phyloP scores from a whole-genome alignment of 495 filamentous ascomycete genomes.

The Xylaria flabelliformis region DNA sequence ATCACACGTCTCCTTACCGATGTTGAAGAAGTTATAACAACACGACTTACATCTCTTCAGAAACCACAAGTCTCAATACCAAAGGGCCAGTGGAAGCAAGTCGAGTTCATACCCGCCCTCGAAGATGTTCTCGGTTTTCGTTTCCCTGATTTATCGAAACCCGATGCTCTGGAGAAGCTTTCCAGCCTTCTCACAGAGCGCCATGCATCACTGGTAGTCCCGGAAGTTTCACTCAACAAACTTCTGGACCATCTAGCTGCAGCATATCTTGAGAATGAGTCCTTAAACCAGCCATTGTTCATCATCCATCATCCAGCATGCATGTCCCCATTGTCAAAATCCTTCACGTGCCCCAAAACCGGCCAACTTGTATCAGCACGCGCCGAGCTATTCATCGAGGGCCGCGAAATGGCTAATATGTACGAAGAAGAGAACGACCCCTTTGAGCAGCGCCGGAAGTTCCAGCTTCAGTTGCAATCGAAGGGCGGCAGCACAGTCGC shows the following conservation, averaged over 20 bases:
- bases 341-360: conserved; percentile 66
- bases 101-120: conserved; percentile 84
- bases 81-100: conserved; percentile 56
- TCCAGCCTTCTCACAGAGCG: conserved; percentile 59
- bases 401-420: conserved; percentile 85
- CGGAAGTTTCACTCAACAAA: conserved; percentile 69
- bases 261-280: conserved; percentile 72
- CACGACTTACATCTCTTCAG: conserved; percentile 53
- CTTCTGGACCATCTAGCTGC: conserved; percentile 85
- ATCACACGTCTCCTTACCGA: conserved; percentile 63
- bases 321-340: conserved; percentile 91
- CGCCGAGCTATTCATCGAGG: conserved; percentile 84
- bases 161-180: conserved; percentile 62
- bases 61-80: conserved; percentile 56
- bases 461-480: conserved; percentile 59
- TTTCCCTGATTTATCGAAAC: conserved; percentile 70
- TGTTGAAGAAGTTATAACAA: conserved; percentile 56
- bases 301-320: conserved; percentile 91
- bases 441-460: conserved; percentile 83
- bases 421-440: conserved; percentile 99
- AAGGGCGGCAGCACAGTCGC: conserved; percentile 35
- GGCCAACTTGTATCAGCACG: conserved; percentile 75
- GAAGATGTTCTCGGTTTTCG: conserved; percentile 66
- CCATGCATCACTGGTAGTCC: neutral
- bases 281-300: conserved; percentile 75